A percentile compares a stretch with the other conserved stretches of the same genome.
These are phyloP conservation scores for Penicillium vulpinum DNA, from an alignment of 2,329 filamentous ascomycete genomes.

Conservation along the genomic window DNA sequence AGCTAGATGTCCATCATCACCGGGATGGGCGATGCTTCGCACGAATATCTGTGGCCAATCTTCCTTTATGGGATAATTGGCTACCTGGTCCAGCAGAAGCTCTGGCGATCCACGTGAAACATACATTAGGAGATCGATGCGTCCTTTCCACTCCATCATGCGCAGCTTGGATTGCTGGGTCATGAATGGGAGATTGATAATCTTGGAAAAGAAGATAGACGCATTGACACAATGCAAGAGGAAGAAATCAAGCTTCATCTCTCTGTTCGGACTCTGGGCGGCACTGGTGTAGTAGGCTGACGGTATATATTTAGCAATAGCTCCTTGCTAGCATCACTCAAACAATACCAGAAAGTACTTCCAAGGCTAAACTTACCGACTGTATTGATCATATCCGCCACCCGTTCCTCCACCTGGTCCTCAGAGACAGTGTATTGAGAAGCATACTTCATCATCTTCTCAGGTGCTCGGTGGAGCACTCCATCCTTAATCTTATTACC, in stretches of 20 bases:
- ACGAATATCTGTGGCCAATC: conserved; percentile 49
- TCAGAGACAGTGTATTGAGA: conserved; percentile 59
- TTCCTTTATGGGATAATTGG: conserved; percentile 57
- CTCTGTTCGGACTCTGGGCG: conserved; percentile 64
- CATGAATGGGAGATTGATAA: conserved; percentile 63
- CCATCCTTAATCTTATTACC: conserved; percentile 68
- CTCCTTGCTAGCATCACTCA: neutral
- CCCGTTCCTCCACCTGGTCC: conserved; percentile 58
- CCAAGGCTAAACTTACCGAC: conserved; percentile 41
- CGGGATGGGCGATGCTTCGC: conserved; percentile 46
- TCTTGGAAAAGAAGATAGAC: conserved; percentile 69
- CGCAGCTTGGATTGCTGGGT: conserved; percentile 64
- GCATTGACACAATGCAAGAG: conserved; percentile 75
- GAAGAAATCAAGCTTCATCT: conserved; percentile 79
- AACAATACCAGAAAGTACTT: neutral
- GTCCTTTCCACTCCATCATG: conserved; percentile 78
- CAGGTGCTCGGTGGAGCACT: conserved; percentile 61
- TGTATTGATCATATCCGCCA: conserved; percentile 70
- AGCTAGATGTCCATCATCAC: conserved; percentile 77
- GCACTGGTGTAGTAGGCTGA: conserved; percentile 58
- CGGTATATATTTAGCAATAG: neutral
- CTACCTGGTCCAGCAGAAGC: conserved; percentile 61
- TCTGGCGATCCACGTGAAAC: conserved; percentile 65
- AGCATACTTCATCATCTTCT: conserved; percentile 64
- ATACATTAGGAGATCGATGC: conserved; percentile 73